Base-by-base conservation (phyloP, 2,329 filamentous ascomycete genomes). In the Elsinoe necatrix region DNA sequence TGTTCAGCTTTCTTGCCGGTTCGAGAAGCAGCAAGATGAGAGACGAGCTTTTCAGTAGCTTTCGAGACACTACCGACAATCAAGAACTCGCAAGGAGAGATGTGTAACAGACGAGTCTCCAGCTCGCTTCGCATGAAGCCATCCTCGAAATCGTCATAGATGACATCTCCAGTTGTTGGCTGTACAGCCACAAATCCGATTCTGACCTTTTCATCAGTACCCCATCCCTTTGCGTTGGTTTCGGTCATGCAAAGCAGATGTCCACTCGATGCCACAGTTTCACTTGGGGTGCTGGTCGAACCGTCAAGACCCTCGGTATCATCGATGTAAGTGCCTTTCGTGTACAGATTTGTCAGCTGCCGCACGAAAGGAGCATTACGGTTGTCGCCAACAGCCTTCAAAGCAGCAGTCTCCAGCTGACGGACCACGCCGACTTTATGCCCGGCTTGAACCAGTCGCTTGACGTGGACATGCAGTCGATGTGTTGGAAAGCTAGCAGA, bases 121-220 rank as follows among this genome's bases (percentile, higher is more conserved):
- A 98, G 87, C 68, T 98, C 93, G 65, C 86, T 90, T 50, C 93
- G 80, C 92, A 98, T 95, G 72, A 97, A 97, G 1, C 92, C 90
- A 66, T 98, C 93, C 64, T 97, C 89, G 64, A 98, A 98, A 58
- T 86, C 84, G 66, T 98, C 93, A 65, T 96, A 95, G 57, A 97
- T 86, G 64, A 98, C 89, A 69, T 97, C 92, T 57, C 93, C 93
- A 0, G 93, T 98, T 0, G 89, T 87, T 7, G 93, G 93, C 65
- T 98, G 93, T 3, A 98, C 93, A 23, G 93, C 93, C 20, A 98
- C 78, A 58, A 98, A 82, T 1, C 93, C 93, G 21, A 97, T 85
- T 57, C 93, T 83, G 1, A 97, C 92, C 66, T 88, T 95, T 68
- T 98, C 93, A 66, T 97, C 92, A 0, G 89, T 91, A 1, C 89